Evolutionary conservation across 192 early-diverging fungal species (phyloP).

Genomic region (Entophlyctis helioformis): DNA sequence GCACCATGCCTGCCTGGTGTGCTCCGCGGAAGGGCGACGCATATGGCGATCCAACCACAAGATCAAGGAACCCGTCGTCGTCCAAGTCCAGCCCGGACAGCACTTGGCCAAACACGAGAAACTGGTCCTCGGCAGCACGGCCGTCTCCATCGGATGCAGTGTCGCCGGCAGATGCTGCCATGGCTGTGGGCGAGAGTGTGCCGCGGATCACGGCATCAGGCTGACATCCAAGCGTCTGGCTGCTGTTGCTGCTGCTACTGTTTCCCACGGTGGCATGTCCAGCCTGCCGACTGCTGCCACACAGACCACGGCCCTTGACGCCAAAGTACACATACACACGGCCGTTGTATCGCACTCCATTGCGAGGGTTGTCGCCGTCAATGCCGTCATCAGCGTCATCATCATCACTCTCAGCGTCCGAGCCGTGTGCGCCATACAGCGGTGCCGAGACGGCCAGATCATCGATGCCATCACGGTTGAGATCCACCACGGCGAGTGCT

Average conservation of each 20-base stretch:
- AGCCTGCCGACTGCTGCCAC: slow-evolving; percentile 10
- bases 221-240: no score
- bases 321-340: slow-evolving; percentile 62
- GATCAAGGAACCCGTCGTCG: slow-evolving; percentile 49
- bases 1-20: slow-evolving; percentile 30
- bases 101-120: slow-evolving; percentile 28
- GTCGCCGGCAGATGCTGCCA: not conserved
- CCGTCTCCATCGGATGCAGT: not conserved
- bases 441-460: slow-evolving; percentile 69
- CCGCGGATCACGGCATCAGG: no score
- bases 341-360: slow-evolving; percentile 29
- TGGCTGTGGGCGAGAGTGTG: no score
- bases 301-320: slow-evolving; percentile 26
- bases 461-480: slow-evolving; percentile 78
- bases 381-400: no score
- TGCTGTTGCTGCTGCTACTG: no score
- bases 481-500: slow-evolving; percentile 62
- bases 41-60: slow-evolving; percentile 54
- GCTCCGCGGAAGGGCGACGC: not conserved
- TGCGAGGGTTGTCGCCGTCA: no score
- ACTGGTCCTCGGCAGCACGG: not conserved
- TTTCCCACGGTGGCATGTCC: not conserved
- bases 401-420: no score
- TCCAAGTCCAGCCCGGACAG: slow-evolving; percentile 51
- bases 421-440: slow-evolving; percentile 17